A percentile compares a stretch with the other conserved stretches of the same genome.
Conservation (phyloP, 2,329 filamentous ascomycete genomes). For the Cylindrodendrum hubeiense region DNA sequence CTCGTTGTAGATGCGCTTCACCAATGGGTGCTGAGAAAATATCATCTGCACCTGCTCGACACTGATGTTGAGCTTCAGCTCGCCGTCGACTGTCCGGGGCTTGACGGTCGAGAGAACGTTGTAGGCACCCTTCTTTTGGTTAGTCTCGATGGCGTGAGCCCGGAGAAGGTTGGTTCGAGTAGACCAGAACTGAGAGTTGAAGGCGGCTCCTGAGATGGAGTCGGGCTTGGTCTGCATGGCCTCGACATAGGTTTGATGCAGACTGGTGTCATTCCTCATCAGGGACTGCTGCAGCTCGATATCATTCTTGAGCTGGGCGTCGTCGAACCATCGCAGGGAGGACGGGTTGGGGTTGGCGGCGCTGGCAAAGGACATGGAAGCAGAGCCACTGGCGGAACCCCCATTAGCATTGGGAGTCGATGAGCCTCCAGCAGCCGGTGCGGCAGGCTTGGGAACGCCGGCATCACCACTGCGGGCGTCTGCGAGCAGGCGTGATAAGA, state of each 20-base stretch:
- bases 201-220: slow-evolving; percentile 82
- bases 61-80: slow-evolving; percentile 84
- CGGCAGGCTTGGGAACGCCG: slow-evolving; percentile 61
- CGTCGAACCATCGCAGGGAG: slow-evolving; percentile 81
- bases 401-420: slow-evolving; percentile 46
- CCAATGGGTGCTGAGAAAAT: slow-evolving; percentile 90
- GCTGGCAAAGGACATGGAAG: slow-evolving; percentile 82
- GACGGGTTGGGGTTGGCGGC: slow-evolving; percentile 69
- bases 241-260: slow-evolving; percentile 90
- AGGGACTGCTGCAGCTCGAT: slow-evolving; percentile 89
- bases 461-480: slow-evolving; percentile 71
- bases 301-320: slow-evolving; percentile 81
- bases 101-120: slow-evolving; percentile 95
- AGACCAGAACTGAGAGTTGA: slow-evolving; percentile 95
- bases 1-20: slow-evolving; percentile 92
- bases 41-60: slow-evolving; percentile 95
- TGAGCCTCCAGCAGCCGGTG: slow-evolving; percentile 45
- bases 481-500: slow-evolving; percentile 82
- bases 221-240: slow-evolving; percentile 86
- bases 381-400: slow-evolving; percentile 63
- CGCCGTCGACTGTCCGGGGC: slow-evolving; percentile 63
- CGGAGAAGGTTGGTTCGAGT: slow-evolving; percentile 87
- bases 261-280: slow-evolving; percentile 80
- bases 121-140: slow-evolving; percentile 89
- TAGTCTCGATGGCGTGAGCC: slow-evolving; percentile 89